phyloP scores from a whole-genome alignment of 2,329 filamentous ascomycete species.

The Lachnellula arida region DNA sequence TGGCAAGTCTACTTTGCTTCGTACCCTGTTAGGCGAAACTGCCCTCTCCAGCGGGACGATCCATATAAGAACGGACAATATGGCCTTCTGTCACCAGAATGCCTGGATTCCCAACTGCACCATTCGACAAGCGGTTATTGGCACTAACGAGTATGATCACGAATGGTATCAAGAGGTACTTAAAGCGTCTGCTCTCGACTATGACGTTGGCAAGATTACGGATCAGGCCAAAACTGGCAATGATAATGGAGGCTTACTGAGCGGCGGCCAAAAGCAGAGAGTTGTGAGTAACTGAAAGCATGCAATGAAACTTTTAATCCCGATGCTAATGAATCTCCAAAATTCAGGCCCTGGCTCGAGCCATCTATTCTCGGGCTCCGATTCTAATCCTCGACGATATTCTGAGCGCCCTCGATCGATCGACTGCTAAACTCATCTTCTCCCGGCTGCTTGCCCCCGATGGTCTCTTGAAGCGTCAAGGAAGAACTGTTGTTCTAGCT shows the following conservation, averaged over 20 bases:
- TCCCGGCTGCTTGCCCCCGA: conserved; percentile 9
- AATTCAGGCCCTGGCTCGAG: conserved; percentile 34
- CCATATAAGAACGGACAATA: not conserved
- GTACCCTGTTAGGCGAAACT: conserved; percentile 24
- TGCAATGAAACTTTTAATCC: conserved; percentile 27
- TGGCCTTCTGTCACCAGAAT: conserved; percentile 41
- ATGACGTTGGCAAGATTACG: conserved; percentile 21
- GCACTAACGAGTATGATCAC: conserved; percentile 21
- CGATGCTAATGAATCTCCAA: not conserved
- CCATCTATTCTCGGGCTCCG: conserved; percentile 9
- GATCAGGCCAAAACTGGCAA: conserved; percentile 24
- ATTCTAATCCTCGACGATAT: conserved; percentile 24
- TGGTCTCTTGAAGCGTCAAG: conserved; percentile 17
- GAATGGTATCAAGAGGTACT: conserved; percentile 23
- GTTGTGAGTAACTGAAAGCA: conserved; percentile 30
- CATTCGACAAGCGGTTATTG: conserved; percentile 37
- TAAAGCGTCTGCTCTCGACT: conserved; percentile 16
- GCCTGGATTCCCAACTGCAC: conserved; percentile 41
- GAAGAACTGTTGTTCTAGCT: conserved; percentile 27
- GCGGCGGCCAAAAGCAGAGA: conserved; percentile 24
- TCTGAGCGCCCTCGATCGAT: conserved; percentile 22
- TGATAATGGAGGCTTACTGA: conserved; percentile 29
- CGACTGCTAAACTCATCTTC: conserved; percentile 15
- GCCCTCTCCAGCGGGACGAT: conserved; percentile 4
- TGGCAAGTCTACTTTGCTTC: conserved; percentile 27